Base-by-base conservation (phyloP, 768 basidiomycete species). In the Cytidiella melzeri region DNA sequence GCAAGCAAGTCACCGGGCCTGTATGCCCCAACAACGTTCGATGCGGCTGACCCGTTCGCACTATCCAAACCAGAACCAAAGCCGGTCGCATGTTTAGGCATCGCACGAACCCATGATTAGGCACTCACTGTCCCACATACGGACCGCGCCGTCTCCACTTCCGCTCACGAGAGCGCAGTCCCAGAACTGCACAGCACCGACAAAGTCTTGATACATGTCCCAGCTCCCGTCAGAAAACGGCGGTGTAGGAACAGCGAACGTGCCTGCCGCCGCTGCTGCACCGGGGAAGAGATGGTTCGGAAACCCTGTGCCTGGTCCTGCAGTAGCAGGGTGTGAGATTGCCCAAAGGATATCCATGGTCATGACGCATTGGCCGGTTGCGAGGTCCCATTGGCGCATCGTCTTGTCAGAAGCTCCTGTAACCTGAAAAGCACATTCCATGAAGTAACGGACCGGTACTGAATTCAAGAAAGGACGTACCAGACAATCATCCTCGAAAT, bases 321-420 rank as follows among this genome's bases (percentile, higher is more conserved):
- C 60, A 21, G 70, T 63, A 34, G 84, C 75, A 2, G 92, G 83
- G 67, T 98, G 95, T 9, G 92, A 92, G 57, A 98, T 95, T 2
- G 95, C 96, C 96, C 96, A 99, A 21, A 99, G 81, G 55, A 99
- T 96, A 67, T 99, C 96, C 96, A 99, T 99, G 20, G 95, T 95
- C 74, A 96, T 85, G 41, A 98, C 86, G 67, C 96, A 99, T 73
- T 98, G 96, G 5, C 95, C 96, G 0, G 96, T 98, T 18, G 79
- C 81, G 47, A 98, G 79, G 63, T 98, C 96, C 96, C 96, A 99
- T 64, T 98, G 95, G 2, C 96, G 89, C 47, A 99, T 76, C 0
- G 96, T 99, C 69, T 97, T 97, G 71, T 99, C 96, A 3, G 91
- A 92, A 4, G 96, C 95, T 27, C 96, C 96, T 6, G 94, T 97